A percentile compares a stretch with the other conserved stretches of the same genome.
Conservation (phyloP, 2,329 filamentous ascomycete species). For the Rhexocercosporidium sp. region DNA sequence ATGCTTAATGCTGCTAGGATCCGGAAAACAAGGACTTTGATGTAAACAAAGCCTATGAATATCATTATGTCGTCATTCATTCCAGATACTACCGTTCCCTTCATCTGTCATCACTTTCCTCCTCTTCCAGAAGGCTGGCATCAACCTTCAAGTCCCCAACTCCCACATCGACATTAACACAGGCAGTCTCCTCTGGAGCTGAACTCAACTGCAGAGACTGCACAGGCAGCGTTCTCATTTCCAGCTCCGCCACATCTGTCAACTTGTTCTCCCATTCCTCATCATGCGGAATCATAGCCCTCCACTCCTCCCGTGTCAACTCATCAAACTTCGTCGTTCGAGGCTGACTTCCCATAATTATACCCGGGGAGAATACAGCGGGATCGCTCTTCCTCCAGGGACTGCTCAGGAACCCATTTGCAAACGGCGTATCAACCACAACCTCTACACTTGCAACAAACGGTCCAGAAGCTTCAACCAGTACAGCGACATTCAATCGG, state of each 20-base stretch:
- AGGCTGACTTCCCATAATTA: conserved; percentile 31
- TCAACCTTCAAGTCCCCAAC: not conserved
- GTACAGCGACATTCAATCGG: conserved; percentile 23
- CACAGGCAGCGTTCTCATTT: not conserved
- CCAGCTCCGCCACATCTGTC: conserved; percentile 5
- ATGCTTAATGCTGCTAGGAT: too few relatives aligned
- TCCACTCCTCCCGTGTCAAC: conserved; percentile 29
- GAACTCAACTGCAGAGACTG: not conserved
- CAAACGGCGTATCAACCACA: conserved; percentile 28
- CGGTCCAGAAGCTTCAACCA: conserved; percentile 16
- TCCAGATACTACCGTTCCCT: too few relatives aligned
- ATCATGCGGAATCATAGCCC: conserved; percentile 19
- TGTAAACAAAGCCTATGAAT: too few relatives aligned
- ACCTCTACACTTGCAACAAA: conserved; percentile 28
- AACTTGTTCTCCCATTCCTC: conserved; percentile 27
- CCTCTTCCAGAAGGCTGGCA: not conserved
- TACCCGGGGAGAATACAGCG: conserved; percentile 22
- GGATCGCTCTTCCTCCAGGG: conserved; percentile 28
- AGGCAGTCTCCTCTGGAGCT: not conserved
- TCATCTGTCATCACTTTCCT: conserved; percentile 11
- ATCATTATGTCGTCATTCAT: too few relatives aligned
- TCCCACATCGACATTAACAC: not conserved
- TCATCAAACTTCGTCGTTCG: conserved; percentile 28
- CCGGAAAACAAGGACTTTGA: too few relatives aligned
- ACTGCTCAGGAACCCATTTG: conserved; percentile 22